Percentiles rank a stretch among this genome's conserved stretches.
Evolutionary conservation across 73 alveolate genomes (phyloP).

Genomic region (Urostyla sp.): DNA sequence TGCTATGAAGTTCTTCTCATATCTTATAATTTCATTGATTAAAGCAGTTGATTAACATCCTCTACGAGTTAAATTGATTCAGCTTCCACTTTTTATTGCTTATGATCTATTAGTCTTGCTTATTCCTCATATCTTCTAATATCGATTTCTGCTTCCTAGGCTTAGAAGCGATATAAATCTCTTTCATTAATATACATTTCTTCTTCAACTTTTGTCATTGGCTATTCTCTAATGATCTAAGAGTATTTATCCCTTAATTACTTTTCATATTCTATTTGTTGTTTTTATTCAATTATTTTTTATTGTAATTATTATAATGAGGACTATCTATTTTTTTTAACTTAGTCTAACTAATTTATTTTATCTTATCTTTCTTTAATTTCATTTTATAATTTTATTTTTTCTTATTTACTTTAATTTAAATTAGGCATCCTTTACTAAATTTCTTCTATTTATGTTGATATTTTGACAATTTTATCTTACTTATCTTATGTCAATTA

Average conservation of each 20-base stretch:
- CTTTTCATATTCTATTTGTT: background rate
- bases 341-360: background rate
- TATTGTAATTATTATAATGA: background rate
- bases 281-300: background rate
- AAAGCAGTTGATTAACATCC: background rate
- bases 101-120: background rate
- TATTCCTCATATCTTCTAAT: background rate
- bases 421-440: constrained; percentile 3
- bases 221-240: background rate
- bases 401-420: background rate
- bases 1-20: constrained; percentile 4
- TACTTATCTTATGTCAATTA: background rate
- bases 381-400: background rate
- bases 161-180: background rate
- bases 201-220: constrained; percentile 21
- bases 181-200: constrained; percentile 6
- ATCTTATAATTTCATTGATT: constrained; percentile 3
- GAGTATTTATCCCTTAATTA: background rate
- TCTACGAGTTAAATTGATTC: background rate
- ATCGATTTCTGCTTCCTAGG: background rate
- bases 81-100: background rate
- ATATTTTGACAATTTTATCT: background rate
- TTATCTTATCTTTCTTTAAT: background rate
- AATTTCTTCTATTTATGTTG: background rate
- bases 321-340: background rate